Percentiles rank a stretch among this genome's conserved stretches.
phyloP scores from a whole-genome alignment of 345 rosid species.

The Erucastrum elatum region DNA sequence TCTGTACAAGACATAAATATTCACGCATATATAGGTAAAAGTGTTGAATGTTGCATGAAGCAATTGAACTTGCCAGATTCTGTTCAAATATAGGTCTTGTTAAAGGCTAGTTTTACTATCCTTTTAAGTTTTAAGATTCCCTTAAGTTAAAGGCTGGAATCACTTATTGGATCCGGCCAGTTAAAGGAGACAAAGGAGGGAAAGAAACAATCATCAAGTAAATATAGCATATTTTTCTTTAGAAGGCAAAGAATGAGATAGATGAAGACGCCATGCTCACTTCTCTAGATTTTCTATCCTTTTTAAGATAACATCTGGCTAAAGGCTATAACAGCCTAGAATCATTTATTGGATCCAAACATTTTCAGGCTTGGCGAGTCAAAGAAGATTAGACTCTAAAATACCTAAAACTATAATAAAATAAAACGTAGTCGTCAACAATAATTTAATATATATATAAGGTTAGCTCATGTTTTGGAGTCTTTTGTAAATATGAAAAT shows the following conservation, averaged over 20 bases:
- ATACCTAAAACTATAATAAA: too few relatives aligned
- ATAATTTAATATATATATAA: too few relatives aligned
- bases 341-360: too few relatives aligned
- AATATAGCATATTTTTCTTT: not conserved
- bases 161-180: not conserved
- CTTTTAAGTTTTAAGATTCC: not conserved
- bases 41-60: constrained; percentile 22
- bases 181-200: too few relatives aligned
- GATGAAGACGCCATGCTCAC: constrained; percentile 19
- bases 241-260: constrained; percentile 24
- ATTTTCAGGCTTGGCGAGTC: too few relatives aligned
- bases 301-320: too few relatives aligned
- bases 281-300: not conserved
- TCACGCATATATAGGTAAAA: constrained; percentile 7
- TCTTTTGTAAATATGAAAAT: too few relatives aligned
- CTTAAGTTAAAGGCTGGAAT: constrained; percentile 20
- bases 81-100: constrained; percentile 8
- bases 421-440: too few relatives aligned
- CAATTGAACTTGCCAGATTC: constrained; percentile 25
- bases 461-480: too few relatives aligned
- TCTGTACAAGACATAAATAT: constrained; percentile 3
- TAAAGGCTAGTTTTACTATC: constrained; percentile 15
- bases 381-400: too few relatives aligned
- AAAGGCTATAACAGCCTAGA: too few relatives aligned
- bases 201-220: too few relatives aligned